A percentile compares a stretch with the other conserved stretches of the same genome.
Evolutionary conservation across 306 rosid species (phyloP).

Genomic region (Prosopis cineraria): DNA sequence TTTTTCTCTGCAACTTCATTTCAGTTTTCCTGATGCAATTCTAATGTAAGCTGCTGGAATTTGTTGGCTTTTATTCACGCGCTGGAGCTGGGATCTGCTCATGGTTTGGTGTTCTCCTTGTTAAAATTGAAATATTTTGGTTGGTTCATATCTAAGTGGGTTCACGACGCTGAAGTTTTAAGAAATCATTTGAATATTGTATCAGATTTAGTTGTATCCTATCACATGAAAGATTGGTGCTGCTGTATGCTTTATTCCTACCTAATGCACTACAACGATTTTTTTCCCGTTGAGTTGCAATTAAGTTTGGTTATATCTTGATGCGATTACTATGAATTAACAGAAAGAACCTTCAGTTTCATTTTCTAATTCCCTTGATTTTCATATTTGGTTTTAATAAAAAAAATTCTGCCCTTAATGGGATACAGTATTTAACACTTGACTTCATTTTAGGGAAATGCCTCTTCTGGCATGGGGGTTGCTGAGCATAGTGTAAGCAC

Average conservation of each 20-base stretch:
- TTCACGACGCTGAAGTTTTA: slow-evolving; percentile 13
- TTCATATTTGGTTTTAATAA: neutral
- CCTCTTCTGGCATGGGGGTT: slow-evolving; percentile 86
- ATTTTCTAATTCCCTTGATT: neutral
- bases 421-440: slow-evolving; percentile 12
- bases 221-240: neutral
- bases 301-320: slow-evolving; percentile 22
- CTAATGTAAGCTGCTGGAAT: slow-evolving; percentile 6
- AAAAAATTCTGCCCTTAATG: neutral
- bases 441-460: slow-evolving; percentile 51
- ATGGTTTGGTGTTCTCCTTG: slow-evolving; percentile 7
- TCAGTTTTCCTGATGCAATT: neutral
- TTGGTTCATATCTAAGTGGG: slow-evolving; percentile 3
- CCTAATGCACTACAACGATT: slow-evolving; percentile 6
- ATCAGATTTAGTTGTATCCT: slow-evolving; percentile 2
- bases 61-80: slow-evolving; percentile 13
- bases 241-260: neutral
- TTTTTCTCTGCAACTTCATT: neutral
- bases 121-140: neutral
- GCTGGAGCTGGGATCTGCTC: neutral
- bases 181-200: neutral
- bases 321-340: neutral
- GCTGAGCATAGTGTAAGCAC: slow-evolving; percentile 64
- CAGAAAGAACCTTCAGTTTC: neutral
- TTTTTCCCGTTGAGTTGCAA: neutral